Conservation (phyloP, 176 grass and related monocot species). For the Bothriochloa decipiens region DNA sequence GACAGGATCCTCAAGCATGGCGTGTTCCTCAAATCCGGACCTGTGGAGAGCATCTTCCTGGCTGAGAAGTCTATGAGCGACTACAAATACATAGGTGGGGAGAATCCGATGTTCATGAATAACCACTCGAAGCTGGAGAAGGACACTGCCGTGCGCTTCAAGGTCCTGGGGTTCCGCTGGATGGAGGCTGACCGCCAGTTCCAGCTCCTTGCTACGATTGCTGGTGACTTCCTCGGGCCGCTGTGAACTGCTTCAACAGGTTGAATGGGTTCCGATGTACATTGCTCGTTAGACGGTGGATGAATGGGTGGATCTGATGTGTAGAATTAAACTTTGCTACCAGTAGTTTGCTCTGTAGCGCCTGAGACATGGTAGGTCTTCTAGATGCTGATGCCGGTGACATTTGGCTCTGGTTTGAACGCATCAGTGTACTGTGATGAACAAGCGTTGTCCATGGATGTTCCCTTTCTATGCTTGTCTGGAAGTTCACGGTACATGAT, state of each 20-base stretch:
- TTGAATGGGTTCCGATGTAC: constrained; percentile 12
- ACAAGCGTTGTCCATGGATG: not conserved
- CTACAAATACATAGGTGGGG: constrained; percentile 81
- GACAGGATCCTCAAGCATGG: constrained; percentile 94
- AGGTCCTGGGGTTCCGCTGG: constrained; percentile 82
- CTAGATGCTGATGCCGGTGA: not conserved
- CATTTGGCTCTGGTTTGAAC: not conserved
- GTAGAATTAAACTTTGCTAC: constrained; percentile 13
- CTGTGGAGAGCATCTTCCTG: constrained; percentile 76
- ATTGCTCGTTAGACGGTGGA: constrained; percentile 30
- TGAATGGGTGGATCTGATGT: constrained; percentile 15
- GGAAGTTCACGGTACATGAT: not conserved
- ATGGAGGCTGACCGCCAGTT: constrained; percentile 87
- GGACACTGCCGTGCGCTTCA: constrained; percentile 72
- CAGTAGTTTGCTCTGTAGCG: not conserved
- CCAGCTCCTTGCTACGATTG: constrained; percentile 77
- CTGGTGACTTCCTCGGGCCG: constrained; percentile 86
- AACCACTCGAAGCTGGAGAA: constrained; percentile 82
- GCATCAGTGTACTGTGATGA: constrained; percentile 15
- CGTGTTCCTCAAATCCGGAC: constrained; percentile 83
- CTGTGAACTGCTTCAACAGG: constrained; percentile 45
- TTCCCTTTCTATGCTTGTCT: not conserved
- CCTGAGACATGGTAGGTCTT: constrained; percentile 3
- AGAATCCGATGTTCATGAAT: constrained; percentile 78
- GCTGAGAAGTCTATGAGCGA: constrained; percentile 72